Base-by-base conservation (phyloP, 208 protist genomes). In the Perkinsela sp. region DNA sequence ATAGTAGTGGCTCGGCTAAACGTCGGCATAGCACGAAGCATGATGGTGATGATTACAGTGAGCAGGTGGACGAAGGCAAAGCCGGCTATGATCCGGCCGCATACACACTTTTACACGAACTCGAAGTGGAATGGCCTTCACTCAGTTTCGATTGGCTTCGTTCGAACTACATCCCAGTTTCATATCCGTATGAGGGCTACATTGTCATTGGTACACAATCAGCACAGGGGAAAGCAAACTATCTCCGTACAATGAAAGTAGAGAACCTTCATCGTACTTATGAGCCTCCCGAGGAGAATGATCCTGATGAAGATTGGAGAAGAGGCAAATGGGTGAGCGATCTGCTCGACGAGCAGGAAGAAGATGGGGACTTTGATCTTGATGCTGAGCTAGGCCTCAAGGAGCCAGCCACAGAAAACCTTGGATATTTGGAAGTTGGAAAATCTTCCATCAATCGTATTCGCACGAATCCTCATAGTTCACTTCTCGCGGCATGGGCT, bases 171-270 rank as follows among this genome's bases (percentile, higher is more conserved):
- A 2, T 1, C 31, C 2, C 68, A 66, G 32, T 31, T 1, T 1
- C 69, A 67, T 96, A 93, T 75, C 95, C 94, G 2, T 79, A 94
- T 32, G 90, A 89, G 1, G 77, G 83, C 40, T 90, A 89, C 69
- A 71, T 93, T 1, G 90, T 94, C 2, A 94, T 89, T 57, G 95
- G 95, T 70, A 95, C 93, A 29, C 93, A 97, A 82, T 93, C 93
- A 29, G 90, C 92, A 31, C 73, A 79, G 31, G 68, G 75, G 0
- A 68, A 75, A 6, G 80, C 93, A 30, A 98, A 98, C 72, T 88
- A 95, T 70, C 72, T 97, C 2, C 68, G 92, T 15, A 67, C 96
- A 1, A 82, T 97, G 72, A 93, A 93, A 66, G 71, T 93, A 2
- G 82, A 73, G 0, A 84, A 94, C 76, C 82, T 98, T 67, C 84